These are phyloP conservation scores for Microbotryum saponariae DNA, from an alignment of 1,284 basidiomycete species.

Conservation along the genomic window DNA sequence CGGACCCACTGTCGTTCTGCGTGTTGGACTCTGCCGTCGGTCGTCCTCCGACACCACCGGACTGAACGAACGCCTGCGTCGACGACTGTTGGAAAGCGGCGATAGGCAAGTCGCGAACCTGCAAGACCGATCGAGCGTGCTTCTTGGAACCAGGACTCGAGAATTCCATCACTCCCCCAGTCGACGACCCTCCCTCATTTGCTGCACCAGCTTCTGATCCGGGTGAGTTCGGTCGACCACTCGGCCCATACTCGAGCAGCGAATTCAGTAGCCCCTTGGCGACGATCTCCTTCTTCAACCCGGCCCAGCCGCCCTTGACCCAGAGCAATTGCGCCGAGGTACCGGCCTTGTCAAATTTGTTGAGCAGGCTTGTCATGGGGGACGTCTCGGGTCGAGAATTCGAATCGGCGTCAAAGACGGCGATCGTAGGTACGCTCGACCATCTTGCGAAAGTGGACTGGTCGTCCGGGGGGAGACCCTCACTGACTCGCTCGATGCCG, in stretches of 20 bases:
- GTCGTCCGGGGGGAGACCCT: slow-evolving; percentile 60
- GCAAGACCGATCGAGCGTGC: slow-evolving; percentile 43
- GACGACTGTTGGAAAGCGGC: slow-evolving; percentile 57
- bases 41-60: slow-evolving; percentile 3
- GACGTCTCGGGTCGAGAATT: slow-evolving; percentile 53
- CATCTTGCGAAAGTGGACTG: slow-evolving; percentile 38
- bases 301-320: slow-evolving; percentile 71
- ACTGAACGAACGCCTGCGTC: slow-evolving; percentile 42
- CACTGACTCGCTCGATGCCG: slow-evolving; percentile 61
- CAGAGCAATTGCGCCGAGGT: slow-evolving; percentile 61
- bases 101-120: slow-evolving; percentile 56
- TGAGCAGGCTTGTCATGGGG: slow-evolving; percentile 68
- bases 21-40: slow-evolving; percentile 11
- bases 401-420: slow-evolving; percentile 78
- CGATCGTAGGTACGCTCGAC: slow-evolving; percentile 54
- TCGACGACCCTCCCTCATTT: too few species aligned
- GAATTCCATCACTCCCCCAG: neutral
- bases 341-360: slow-evolving; percentile 69
- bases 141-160: slow-evolving; percentile 10
- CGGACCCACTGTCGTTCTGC: too few species aligned
- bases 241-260: slow-evolving; percentile 8
- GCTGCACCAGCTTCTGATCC: too few species aligned
- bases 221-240: too few species aligned
- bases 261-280: neutral
- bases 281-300: slow-evolving; percentile 41